Evolutionary conservation across 805 yeast species (phyloP), one percentile per base, ranked within the genome.

Genomic region (Brettanomyces custersianus): DNA sequence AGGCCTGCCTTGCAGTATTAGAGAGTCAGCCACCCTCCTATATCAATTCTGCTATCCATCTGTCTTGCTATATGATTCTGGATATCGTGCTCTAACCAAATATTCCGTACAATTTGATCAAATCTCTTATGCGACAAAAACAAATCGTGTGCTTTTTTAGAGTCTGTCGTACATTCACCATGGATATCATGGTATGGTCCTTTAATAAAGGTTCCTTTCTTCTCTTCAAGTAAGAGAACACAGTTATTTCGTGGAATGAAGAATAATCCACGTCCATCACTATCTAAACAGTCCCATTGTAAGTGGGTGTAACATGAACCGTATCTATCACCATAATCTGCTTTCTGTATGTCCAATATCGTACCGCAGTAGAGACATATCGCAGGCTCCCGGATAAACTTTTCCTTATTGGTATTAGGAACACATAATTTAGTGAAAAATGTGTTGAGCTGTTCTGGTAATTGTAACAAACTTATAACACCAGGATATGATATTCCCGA

Each of bases 21-120:
- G 42, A 82, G 61, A 2, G 92, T 83, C 47, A 82, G 92, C 98
- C 98, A 90, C 0, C 98, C 98, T 7, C 98, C 98, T 26, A 80
- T 74, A 55, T 90, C 97, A 23, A 80, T 59, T 6, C 71, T 72
- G 27, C 80, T 75, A 47, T 90, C 97, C 12, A 90, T 66, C 44
- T 77, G 77, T 43, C 97, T 66, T 1, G 86, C 87, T 23, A 88
- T 77, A 31, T 69, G 66, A 46, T 84, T 85, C 4, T 85, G 80
- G 3, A 85, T 64, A 50, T 82, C 83, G 50, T 86, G 88, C 38
- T 74, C 79, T 15, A 88, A 63, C 88, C 96, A 81, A 29, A 85
- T 62, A 23, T 69, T 71, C 36, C 78, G 67, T 15, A 70, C 70
- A 39, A 88, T 68, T 29, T 77, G 74, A 17, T 77, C 75, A 49